Conservation (phyloP, 2,329 filamentous ascomycete genomes). For the Sporothrix curviconia region DNA sequence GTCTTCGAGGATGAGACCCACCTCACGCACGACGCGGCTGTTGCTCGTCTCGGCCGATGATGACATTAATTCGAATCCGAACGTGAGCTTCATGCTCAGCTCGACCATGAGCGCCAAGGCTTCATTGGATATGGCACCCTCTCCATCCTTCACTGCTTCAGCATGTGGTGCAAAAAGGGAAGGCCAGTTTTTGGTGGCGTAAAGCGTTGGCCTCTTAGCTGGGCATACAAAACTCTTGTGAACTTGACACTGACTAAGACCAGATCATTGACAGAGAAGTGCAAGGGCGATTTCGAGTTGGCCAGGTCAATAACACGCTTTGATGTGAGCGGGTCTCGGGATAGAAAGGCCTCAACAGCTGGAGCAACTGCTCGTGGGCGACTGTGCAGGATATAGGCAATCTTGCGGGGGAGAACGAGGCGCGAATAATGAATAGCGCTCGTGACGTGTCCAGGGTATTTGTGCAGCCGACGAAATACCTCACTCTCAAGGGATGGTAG, state of each 20-base stretch:
- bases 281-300: constrained; percentile 27
- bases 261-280: constrained; percentile 71
- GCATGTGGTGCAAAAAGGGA: constrained; percentile 26
- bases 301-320: constrained; percentile 49
- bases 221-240: constrained; percentile 83
- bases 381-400: constrained; percentile 72
- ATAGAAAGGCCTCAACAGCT: constrained; percentile 85
- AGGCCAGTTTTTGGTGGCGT: constrained; percentile 50
- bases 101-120: constrained; percentile 43
- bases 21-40: constrained; percentile 63
- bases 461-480: constrained; percentile 80
- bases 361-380: constrained; percentile 72
- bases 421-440: constrained; percentile 70
- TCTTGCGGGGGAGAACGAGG: constrained; percentile 69
- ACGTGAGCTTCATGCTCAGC: constrained; percentile 81
- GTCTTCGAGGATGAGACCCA: constrained; percentile 70
- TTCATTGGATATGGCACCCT: constrained; percentile 13
- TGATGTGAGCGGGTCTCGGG: constrained; percentile 73
- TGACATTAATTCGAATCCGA: constrained; percentile 84
- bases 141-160: constrained; percentile 17
- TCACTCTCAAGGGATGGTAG: constrained; percentile 74
- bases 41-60: constrained; percentile 61
- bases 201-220: constrained; percentile 82
- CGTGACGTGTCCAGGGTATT: constrained; percentile 71
- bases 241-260: constrained; percentile 75